These are phyloP conservation scores for Mallotus repandus DNA, from an alignment of 441 rosid genomes.

Conservation along the genomic window DNA sequence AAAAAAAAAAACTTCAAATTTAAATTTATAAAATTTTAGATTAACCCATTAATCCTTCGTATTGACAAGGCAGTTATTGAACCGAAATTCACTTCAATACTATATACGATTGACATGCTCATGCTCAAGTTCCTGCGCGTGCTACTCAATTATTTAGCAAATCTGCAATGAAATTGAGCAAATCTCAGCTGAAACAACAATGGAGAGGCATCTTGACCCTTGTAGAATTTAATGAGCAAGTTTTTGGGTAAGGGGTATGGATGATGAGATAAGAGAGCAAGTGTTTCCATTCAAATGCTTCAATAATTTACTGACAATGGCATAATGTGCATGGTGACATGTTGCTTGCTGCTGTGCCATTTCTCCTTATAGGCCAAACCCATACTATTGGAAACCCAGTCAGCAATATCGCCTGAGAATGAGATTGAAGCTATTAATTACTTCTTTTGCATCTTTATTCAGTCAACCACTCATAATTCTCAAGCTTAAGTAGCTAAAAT, in stretches of 20 bases:
- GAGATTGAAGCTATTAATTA: background rate
- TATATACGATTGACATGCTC: too few relatives aligned
- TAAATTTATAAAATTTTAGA: too few relatives aligned
- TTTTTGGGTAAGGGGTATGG: conserved; percentile 5
- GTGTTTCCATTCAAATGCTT: background rate
- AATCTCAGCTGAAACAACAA: background rate
- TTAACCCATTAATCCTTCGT: too few relatives aligned
- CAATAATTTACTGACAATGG: conserved; percentile 17
- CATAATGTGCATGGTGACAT: background rate
- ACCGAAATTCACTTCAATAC: too few relatives aligned
- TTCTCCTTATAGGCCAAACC: conserved; percentile 8
- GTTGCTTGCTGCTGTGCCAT: background rate
- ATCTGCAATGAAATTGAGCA: background rate
- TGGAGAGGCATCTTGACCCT: conserved; percentile 23
- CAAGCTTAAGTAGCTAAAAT: too few relatives aligned
- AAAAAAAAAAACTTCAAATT: too few relatives aligned
- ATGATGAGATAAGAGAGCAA: background rate
- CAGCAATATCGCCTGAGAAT: background rate
- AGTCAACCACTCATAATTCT: background rate
- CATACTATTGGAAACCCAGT: conserved; percentile 12
- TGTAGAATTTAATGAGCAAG: background rate
- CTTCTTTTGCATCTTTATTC: background rate
- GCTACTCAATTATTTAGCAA: too few relatives aligned
- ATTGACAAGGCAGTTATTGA: too few relatives aligned
- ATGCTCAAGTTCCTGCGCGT: background rate